Base-by-base conservation (phyloP, 257 asterid species). In the Voacanga thouarsii region DNA sequence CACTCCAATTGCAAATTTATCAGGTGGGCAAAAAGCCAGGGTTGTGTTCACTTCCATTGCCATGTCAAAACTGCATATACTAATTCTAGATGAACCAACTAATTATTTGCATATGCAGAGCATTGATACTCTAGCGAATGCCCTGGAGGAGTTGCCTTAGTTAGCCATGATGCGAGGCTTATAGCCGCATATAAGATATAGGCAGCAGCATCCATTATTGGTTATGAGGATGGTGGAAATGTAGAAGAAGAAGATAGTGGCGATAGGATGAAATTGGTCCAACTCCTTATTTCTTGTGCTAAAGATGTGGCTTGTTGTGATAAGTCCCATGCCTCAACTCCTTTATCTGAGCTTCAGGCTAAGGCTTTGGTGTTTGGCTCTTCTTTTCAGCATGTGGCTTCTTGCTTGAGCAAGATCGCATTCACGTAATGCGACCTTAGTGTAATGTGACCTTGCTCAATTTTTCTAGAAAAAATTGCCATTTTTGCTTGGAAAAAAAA, bases 221-320 rank as follows among this genome's bases (percentile, higher is more conserved):
- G 75, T 19, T 74, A 82, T 0, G 88, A 78, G 41, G 84, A 60
- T 5, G 75, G 61, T 1, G 85, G 81, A 11, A 61, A n/a, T 55
- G 71, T 49, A 2, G 79, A 72, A 15, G 33, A 71, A 50, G 79
- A 60, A n/a, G n/a, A n/a, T 3, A 85, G 76, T 39, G 86, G 71
- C 30, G 83, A 64, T 41, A 93, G 89, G 3, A 86, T 82, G 90
- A 86, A 81, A 68, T 79, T 91, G 1, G 93, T 91, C 53, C 93
- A 89, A 76, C 92, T 84, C 70, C 85, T 91, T 37, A 87, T 91
- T 77, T 88, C 94, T 26, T 91, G 97, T 55, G 94, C 93, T 5
- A 94, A 91, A 82, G 94, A 94, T 0, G 94, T 91, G 24, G 94
- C 97, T 6, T 89, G 97, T 66, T 88, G 97, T 0, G 97, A 91